phyloP scores from a whole-genome alignment of 345 rosid species.

The Gossypium ekmanianum region DNA sequence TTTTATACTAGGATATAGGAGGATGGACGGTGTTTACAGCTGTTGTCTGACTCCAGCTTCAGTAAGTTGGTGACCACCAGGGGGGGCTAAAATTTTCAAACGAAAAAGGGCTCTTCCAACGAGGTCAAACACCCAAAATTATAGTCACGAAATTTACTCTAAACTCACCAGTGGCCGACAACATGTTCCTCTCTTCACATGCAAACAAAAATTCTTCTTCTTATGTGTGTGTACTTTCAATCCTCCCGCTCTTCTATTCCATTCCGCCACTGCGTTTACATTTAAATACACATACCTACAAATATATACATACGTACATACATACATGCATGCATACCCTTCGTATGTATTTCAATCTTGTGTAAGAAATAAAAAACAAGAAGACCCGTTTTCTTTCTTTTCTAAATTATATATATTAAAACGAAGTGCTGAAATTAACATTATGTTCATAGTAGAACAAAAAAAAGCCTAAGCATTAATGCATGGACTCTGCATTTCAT shows the following conservation, averaged over 20 bases:
- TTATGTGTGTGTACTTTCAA: background rate
- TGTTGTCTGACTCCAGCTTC: background rate
- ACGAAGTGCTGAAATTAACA: background rate
- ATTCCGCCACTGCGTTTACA: background rate
- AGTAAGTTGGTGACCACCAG: background rate
- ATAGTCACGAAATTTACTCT: background rate
- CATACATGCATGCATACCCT: background rate
- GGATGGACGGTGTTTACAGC: constrained; percentile 1
- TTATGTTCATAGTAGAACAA: constrained; percentile 1
- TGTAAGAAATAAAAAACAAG: background rate
- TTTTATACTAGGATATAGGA: background rate
- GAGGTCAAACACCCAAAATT: constrained; percentile 32
- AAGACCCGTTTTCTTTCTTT: no score
- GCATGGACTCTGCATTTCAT: constrained; percentile 26
- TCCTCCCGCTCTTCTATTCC: background rate
- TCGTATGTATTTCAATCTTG: background rate
- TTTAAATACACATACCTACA: background rate
- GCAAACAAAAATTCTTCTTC: constrained; percentile 24
- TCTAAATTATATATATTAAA: background rate
- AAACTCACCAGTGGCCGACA: constrained; percentile 46
- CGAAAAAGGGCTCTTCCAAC: constrained; percentile 19
- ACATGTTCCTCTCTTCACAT: constrained; percentile 33
- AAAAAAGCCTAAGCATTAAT: background rate
- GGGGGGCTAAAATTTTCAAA: background rate
- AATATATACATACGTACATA: background rate